Conservation (phyloP, 2,329 filamentous ascomycete species). For the Apiospora pterosperma region DNA sequence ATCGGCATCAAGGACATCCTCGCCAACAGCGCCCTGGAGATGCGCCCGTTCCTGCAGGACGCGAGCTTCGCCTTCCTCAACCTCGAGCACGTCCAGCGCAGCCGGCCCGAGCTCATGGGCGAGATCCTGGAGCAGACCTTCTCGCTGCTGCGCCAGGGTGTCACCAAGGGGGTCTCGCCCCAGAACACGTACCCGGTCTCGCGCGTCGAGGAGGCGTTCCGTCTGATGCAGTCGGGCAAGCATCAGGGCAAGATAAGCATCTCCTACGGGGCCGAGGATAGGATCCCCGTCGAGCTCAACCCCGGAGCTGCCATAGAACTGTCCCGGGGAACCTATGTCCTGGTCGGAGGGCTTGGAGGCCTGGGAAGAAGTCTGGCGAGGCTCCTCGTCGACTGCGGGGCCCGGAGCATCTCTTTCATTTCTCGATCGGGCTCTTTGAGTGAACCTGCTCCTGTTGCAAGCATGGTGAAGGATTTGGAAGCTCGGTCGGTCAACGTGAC, state of each 20-base stretch:
- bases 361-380: constrained; percentile 29
- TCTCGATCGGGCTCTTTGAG: not conserved
- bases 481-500: not conserved
- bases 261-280: constrained; percentile 11
- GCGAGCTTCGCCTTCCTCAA: not conserved
- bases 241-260: constrained; percentile 38
- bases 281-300: not conserved
- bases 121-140: constrained; percentile 4
- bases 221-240: constrained; percentile 31
- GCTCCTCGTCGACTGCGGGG: constrained; percentile 31
- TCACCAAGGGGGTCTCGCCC: not conserved
- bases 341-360: constrained; percentile 35
- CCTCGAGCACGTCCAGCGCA: not conserved
- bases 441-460: constrained; percentile 17
- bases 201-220: constrained; percentile 25
- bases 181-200: constrained; percentile 4
- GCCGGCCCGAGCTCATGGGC: not conserved
- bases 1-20: constrained; percentile 8
- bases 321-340: constrained; percentile 29
- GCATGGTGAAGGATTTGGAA: not conserved
- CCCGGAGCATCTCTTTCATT: constrained; percentile 29
- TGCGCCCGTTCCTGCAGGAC: constrained; percentile 5
- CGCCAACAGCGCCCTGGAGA: constrained; percentile 5
- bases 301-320: too few species aligned
- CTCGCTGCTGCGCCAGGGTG: constrained; percentile 1